Percentiles rank a stretch among this genome's conserved stretches.
Evolutionary conservation across 768 basidiomycete genomes (phyloP).

Genomic region (Tylopilus plumbeoviolaceoides): DNA sequence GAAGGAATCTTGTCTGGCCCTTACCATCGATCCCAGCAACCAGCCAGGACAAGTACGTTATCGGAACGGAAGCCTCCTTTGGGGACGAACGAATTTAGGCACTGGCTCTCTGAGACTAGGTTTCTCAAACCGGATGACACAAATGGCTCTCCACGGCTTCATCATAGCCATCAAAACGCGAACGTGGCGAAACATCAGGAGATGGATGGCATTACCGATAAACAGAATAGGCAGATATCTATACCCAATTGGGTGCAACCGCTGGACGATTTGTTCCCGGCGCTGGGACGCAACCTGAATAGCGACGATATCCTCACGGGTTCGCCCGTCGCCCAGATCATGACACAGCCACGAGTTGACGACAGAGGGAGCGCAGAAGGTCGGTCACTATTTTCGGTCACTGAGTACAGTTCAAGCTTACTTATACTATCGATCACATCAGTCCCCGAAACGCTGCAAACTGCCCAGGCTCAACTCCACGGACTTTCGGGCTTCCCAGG

Average conservation of each 20-base stretch:
- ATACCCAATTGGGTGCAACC: slow-evolving; percentile 10
- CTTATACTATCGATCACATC: slow-evolving; percentile 5
- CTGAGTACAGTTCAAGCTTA: slow-evolving; percentile 3
- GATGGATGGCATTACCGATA: slow-evolving; percentile 2
- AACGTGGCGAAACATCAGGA: slow-evolving; percentile 11
- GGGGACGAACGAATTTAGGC: slow-evolving; percentile 26
- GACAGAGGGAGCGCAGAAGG: slow-evolving; percentile 14
- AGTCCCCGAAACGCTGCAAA: slow-evolving; percentile 9
- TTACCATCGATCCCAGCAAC: slow-evolving; percentile 10
- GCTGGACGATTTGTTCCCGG: slow-evolving; percentile 28
- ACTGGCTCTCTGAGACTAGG: slow-evolving; percentile 30
- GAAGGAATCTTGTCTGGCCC: slow-evolving; percentile 34
- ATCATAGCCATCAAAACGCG: slow-evolving; percentile 10
- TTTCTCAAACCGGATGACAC: slow-evolving; percentile 20
- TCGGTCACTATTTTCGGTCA: slow-evolving; percentile 7
- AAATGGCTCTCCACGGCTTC: slow-evolving; percentile 11
- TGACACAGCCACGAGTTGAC: slow-evolving; percentile 6
- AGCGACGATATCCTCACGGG: slow-evolving; percentile 12
- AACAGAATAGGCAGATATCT: slow-evolving; percentile 6
- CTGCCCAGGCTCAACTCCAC: slow-evolving; percentile 16
- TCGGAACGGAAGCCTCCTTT: slow-evolving; percentile 14
- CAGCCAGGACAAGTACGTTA: slow-evolving; percentile 2
- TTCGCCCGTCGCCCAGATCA: slow-evolving; percentile 24
- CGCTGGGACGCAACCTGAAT: slow-evolving; percentile 1
- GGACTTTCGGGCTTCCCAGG: slow-evolving; percentile 27